Conservation (phyloP, 1,139 yeast species). For the Martiniozyma asiatica region DNA sequence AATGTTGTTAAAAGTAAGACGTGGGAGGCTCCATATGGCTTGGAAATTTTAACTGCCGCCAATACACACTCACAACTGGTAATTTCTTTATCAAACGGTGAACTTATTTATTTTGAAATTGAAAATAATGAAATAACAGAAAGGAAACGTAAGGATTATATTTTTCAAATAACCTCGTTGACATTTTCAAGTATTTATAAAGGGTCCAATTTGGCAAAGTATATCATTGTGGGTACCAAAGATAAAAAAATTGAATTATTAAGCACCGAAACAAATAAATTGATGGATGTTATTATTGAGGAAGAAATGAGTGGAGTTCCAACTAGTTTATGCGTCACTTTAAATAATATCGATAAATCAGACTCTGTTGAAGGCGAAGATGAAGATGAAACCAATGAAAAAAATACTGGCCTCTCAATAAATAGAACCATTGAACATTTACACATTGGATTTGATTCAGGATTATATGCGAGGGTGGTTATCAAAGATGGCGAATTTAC, state of each 20-base stretch:
- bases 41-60: constrained; percentile 46
- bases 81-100: constrained; percentile 60
- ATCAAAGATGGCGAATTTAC: constrained; percentile 56
- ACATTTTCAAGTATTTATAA: constrained; percentile 43
- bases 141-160: constrained; percentile 47
- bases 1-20: constrained; percentile 33
- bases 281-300: constrained; percentile 44
- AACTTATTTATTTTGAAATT: constrained; percentile 73
- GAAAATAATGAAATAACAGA: constrained; percentile 55
- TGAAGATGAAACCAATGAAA: constrained; percentile 11
- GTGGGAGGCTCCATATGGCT: constrained; percentile 84
- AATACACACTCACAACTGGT: constrained; percentile 59
- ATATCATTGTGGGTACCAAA: constrained; percentile 57
- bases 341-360: constrained; percentile 23
- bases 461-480: constrained; percentile 58
- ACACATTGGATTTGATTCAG: constrained; percentile 75
- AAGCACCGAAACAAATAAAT: constrained; percentile 51
- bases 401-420: too few relatives aligned
- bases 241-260: constrained; percentile 64
- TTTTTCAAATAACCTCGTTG: constrained; percentile 40
- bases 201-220: constrained; percentile 39
- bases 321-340: constrained; percentile 33
- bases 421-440: constrained; percentile 21
- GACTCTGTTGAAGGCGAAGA: constrained; percentile 7
- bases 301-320: constrained; percentile 60